Conservation (phyloP, 768 basidiomycete genomes). For the Lentinus brumalis region DNA sequence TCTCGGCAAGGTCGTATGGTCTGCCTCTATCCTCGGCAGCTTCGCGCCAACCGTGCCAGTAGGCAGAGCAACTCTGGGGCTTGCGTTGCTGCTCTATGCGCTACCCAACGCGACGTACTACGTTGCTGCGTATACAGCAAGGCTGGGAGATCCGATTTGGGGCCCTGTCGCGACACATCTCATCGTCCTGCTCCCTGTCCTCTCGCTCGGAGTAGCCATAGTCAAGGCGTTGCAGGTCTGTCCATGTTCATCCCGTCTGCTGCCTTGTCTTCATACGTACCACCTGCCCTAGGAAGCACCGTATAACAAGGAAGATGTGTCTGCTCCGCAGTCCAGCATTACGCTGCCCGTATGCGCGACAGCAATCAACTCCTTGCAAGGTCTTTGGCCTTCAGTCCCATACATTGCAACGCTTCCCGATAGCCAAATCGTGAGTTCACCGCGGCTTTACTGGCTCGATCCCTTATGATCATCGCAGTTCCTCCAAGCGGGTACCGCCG, state of each 20-base stretch:
- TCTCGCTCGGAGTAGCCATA: conserved; percentile 51
- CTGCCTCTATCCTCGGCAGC: conserved; percentile 34
- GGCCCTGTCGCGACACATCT: conserved; percentile 65
- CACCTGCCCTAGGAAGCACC: conserved; percentile 13
- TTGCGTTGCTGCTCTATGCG: conserved; percentile 42
- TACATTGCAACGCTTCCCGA: conserved; percentile 16
- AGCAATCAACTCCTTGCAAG: conserved; percentile 29
- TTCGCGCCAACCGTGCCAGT: conserved; percentile 37
- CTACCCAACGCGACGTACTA: conserved; percentile 70
- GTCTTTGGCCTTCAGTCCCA: conserved; percentile 27
- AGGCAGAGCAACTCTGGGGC: conserved; percentile 36
- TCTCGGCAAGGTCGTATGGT: conserved; percentile 43
- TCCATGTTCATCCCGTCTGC: neutral
- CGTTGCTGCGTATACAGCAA: conserved; percentile 60
- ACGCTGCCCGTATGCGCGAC: conserved; percentile 30
- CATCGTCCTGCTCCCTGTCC: conserved; percentile 56
- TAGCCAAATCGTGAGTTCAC: conserved; percentile 3
- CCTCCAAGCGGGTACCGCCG: conserved; percentile 17
- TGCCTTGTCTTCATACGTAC: neutral
- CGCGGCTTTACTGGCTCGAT: neutral
- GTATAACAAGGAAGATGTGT: conserved; percentile 13
- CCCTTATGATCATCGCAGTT: conserved; percentile 5
- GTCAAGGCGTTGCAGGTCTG: conserved; percentile 45
- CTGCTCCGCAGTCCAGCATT: conserved; percentile 25
- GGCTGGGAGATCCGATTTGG: conserved; percentile 50